Evolutionary conservation across 2,329 filamentous ascomycete genomes (phyloP).

Genomic region (Leptographium lundbergii): DNA sequence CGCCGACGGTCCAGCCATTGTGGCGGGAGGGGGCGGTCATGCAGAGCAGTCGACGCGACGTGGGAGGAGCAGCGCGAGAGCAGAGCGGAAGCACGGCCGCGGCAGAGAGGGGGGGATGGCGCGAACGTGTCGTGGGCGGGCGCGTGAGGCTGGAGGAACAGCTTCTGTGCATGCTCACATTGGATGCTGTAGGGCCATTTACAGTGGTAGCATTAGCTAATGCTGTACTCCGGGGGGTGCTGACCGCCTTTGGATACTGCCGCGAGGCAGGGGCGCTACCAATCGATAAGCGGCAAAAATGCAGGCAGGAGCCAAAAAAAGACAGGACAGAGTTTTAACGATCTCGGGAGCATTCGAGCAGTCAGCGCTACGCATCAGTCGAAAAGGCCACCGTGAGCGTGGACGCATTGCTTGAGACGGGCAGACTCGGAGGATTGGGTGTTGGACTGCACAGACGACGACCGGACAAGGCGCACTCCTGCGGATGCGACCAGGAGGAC

Average conservation of each 20-base stretch:
- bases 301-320: neutral
- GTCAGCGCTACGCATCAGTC: neutral
- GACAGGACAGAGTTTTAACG: neutral
- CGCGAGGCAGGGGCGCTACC: neutral
- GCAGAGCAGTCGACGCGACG: neutral
- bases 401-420: neutral
- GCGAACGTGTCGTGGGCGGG: neutral
- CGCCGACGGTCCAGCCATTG: neutral
- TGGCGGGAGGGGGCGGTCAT: neutral
- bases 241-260: constrained; percentile 3
- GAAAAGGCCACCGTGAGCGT: neutral
- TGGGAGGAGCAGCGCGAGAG: neutral
- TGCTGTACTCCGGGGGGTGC: too few species aligned
- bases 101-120: neutral
- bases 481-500: constrained; percentile 20
- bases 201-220: too few species aligned
- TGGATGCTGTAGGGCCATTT: too few species aligned
- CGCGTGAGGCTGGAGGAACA: neutral
- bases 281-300: neutral
- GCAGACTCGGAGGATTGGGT: neutral
- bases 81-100: neutral
- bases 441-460: too few species aligned
- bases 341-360: neutral
- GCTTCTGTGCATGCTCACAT: too few species aligned
- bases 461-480: neutral